These are phyloP conservation scores for Desmodesmus armatus DNA, from an alignment of 139 green algal species.

Conservation along the genomic window DNA sequence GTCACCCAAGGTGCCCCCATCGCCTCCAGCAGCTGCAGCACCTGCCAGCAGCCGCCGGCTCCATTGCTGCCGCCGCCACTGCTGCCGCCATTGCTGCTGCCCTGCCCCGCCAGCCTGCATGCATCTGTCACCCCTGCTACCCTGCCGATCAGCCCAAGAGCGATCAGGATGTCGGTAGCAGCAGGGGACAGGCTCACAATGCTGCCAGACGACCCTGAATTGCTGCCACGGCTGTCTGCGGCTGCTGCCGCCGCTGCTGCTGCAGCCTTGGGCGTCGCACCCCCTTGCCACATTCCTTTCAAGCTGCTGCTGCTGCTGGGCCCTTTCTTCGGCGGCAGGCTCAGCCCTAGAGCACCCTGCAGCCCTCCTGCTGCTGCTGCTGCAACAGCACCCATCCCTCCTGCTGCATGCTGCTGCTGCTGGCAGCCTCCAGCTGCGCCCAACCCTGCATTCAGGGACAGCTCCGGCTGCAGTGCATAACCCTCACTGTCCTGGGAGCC, in stretches of 20 bases:
- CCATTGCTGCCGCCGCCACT: neutral
- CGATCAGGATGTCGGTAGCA: slow-evolving; percentile 83
- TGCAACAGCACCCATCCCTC: neutral
- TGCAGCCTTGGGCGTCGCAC: too few relatives aligned
- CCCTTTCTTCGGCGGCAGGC: too few relatives aligned
- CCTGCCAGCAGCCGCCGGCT: neutral
- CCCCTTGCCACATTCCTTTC: too few relatives aligned
- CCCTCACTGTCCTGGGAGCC: too few relatives aligned
- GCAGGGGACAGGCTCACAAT: slow-evolving; percentile 80
- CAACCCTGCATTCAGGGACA: too few relatives aligned
- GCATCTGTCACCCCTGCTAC: slow-evolving; percentile 81
- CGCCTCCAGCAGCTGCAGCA: slow-evolving; percentile 2
- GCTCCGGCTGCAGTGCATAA: too few relatives aligned
- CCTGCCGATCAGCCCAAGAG: slow-evolving; percentile 75
- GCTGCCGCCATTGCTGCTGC: neutral
- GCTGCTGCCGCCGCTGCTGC: neutral
- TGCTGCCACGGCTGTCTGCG: neutral
- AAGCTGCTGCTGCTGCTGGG: too few relatives aligned
- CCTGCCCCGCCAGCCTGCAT: slow-evolving; percentile 58
- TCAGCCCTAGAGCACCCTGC: too few relatives aligned
- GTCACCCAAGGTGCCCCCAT: slow-evolving; percentile 12
- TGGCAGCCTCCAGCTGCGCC: neutral
- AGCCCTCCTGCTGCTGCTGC: neutral
- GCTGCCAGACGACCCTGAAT: too few relatives aligned
- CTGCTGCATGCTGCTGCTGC: slow-evolving; percentile 24